Evolutionary conservation across 352 stramenopile genomes (phyloP).

Genomic region (Globisporangium paroecandrum): DNA sequence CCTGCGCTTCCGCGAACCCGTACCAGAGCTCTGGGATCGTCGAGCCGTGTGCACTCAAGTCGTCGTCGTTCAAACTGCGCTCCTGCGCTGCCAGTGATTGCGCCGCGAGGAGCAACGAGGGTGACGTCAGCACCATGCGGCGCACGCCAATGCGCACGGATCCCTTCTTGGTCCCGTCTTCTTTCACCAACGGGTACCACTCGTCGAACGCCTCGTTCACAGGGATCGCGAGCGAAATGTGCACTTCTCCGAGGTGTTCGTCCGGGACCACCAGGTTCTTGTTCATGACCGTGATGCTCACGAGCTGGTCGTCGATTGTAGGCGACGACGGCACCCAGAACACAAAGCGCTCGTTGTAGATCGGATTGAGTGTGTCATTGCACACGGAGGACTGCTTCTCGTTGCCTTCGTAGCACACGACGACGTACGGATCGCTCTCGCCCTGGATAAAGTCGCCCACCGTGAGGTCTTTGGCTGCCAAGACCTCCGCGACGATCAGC

Average conservation of each 20-base stretch:
- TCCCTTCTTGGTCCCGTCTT: slow-evolving; percentile 54
- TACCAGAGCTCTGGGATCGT: slow-evolving; percentile 62
- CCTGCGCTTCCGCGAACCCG: slow-evolving; percentile 41
- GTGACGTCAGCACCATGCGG: slow-evolving; percentile 55
- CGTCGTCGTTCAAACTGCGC: slow-evolving; percentile 41
- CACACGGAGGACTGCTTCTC: slow-evolving; percentile 35
- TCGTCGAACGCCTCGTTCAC: slow-evolving; percentile 65
- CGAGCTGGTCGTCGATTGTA: slow-evolving; percentile 34
- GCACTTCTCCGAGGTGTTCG: slow-evolving; percentile 66
- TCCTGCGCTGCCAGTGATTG: slow-evolving; percentile 38
- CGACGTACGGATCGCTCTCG: slow-evolving; percentile 41
- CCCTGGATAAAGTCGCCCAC: slow-evolving; percentile 37
- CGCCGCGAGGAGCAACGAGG: slow-evolving; percentile 40
- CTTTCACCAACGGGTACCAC: slow-evolving; percentile 65
- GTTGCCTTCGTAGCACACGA: slow-evolving; percentile 34
- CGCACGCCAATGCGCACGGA: slow-evolving; percentile 45
- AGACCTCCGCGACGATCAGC: slow-evolving; percentile 58
- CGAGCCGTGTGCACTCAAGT: slow-evolving; percentile 38
- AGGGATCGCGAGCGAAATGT: slow-evolving; percentile 60
- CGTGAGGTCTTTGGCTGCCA: slow-evolving; percentile 48
- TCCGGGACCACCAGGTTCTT: slow-evolving; percentile 37
- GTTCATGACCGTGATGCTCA: slow-evolving; percentile 52
- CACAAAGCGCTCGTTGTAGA: slow-evolving; percentile 73
- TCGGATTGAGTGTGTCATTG: slow-evolving; percentile 23
- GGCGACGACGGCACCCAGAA: slow-evolving; percentile 60